A percentile compares a stretch with the other conserved stretches of the same genome.
Evolutionary conservation across 345 rosid genomes (phyloP).

Genomic region (Chamaenerion angustifolium): DNA sequence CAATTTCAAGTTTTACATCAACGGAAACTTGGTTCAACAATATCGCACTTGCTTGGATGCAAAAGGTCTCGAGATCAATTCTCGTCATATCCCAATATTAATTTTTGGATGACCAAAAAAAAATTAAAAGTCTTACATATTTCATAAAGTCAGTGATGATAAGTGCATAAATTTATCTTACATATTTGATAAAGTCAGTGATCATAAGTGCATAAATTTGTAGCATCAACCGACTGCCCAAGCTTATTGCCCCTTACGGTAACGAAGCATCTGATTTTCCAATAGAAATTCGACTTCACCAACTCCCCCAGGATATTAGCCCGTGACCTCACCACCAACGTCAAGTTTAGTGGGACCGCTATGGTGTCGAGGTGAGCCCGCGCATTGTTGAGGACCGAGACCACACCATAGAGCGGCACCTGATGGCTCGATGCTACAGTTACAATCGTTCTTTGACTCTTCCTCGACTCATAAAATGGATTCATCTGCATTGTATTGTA

Average conservation of each 20-base stretch:
- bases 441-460: constrained; percentile 25
- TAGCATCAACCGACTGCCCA: constrained; percentile 43
- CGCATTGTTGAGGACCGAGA: constrained; percentile 26
- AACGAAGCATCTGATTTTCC: constrained; percentile 43
- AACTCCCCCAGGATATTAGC: constrained; percentile 71
- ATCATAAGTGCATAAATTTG: constrained; percentile 34
- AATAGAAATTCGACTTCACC: constrained; percentile 50
- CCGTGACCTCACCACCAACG: constrained; percentile 56
- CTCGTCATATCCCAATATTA: too few species aligned
- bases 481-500: constrained; percentile 54
- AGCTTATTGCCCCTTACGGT: constrained; percentile 41
- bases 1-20: too few species aligned
- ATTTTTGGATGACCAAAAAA: too few species aligned
- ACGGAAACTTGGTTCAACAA: too few species aligned
- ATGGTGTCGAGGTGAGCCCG: constrained; percentile 22
- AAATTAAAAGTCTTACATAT: too few species aligned
- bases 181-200: too few species aligned
- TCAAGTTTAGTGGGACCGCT: constrained; percentile 60
- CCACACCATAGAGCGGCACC: constrained; percentile 73
- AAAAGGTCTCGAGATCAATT: too few species aligned
- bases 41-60: too few species aligned
- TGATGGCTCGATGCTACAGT: constrained; percentile 55
- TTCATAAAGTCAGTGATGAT: too few species aligned
- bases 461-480: constrained; percentile 58
- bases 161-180: constrained; percentile 15